Evolutionary conservation across 179 eudicot genomes (phyloP), one percentile per base, ranked within the genome.

Genomic region (Silene vulgaris): DNA sequence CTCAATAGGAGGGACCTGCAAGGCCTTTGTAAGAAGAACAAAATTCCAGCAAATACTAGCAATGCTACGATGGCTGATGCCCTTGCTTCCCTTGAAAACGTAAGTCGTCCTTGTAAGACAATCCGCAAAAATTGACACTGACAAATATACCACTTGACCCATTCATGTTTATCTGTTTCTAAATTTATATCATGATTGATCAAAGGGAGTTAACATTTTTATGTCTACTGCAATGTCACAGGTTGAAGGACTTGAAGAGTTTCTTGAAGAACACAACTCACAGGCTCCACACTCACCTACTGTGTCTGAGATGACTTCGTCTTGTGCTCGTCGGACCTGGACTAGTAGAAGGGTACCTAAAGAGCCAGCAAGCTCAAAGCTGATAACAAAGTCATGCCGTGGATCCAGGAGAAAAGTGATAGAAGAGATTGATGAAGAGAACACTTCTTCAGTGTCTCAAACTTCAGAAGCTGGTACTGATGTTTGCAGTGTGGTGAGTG

Each of bases 31-130:
- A 94, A 92, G 87, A 86, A 40, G 87, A 94, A 94, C 87, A 94
- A 89, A 72, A 90, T 92, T 52, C 98, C 96, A 0, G 98, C 98
- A 12, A 94, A 92, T 80, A 68, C 78, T 57, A 90, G 95, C 71
- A 94, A 90, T 75, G 82, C 89, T 69, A 92, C 96, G 80, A 94
- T 94, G 98, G 90, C 91, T 37, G 91, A 87, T 48, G 88, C 96
- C 82, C 97, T 94, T 71, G 40, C 61, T 17, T 81, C 90, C 74
- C 97, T 94, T 21, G 80, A 80, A 2, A 72, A 54, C 64, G 97
- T 94, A 87, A 79, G 97, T 77, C 43, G 2, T 17, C 48, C 1
- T 30, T 35, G 48, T 37, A n/a, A n/a, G 30, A 5, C 26, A 9
- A 65, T 65, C 26, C 7, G 1, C 11, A 0, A 68, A 20, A 17